Conservation (phyloP, 352 stramenopile species). For the Detonula confervacea region DNA sequence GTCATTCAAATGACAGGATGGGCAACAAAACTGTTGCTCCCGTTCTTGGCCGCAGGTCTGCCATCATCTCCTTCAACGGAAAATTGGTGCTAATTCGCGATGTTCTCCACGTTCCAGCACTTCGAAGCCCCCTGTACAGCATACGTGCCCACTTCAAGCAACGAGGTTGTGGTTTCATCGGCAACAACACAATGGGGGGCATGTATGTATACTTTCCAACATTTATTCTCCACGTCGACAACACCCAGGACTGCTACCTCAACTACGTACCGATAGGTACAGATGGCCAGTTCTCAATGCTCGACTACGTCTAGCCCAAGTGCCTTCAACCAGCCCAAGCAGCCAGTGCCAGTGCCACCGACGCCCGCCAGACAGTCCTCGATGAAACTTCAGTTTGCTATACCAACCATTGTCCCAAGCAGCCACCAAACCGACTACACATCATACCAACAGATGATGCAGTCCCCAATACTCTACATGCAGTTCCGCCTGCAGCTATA, state of each 20-base stretch:
- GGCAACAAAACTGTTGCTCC: constrained; percentile 21
- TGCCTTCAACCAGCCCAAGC: background rate
- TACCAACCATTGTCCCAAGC: no score
- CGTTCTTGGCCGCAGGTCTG: constrained; percentile 7
- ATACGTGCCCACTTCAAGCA: constrained; percentile 1
- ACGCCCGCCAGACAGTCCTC: no score
- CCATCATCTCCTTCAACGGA: constrained; percentile 25
- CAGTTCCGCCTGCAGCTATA: no score
- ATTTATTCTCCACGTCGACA: constrained; percentile 25
- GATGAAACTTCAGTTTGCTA: background rate
- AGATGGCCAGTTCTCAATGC: background rate
- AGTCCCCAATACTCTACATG: no score
- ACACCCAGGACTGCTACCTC: background rate
- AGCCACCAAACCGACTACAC: no score
- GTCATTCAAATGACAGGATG: background rate
- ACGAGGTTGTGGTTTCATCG: constrained; percentile 23
- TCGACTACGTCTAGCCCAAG: constrained; percentile 12
- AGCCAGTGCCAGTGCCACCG: no score
- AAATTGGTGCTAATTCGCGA: constrained; percentile 17
- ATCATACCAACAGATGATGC: no score
- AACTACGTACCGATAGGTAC: constrained; percentile 13
- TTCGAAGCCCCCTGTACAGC: constrained; percentile 11
- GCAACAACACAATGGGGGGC: background rate
- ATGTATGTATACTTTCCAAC: constrained; percentile 33
- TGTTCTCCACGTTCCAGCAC: constrained; percentile 23